Conservation (phyloP, 495 filamentous ascomycete genomes). For the Talaromyces wortmannii region DNA sequence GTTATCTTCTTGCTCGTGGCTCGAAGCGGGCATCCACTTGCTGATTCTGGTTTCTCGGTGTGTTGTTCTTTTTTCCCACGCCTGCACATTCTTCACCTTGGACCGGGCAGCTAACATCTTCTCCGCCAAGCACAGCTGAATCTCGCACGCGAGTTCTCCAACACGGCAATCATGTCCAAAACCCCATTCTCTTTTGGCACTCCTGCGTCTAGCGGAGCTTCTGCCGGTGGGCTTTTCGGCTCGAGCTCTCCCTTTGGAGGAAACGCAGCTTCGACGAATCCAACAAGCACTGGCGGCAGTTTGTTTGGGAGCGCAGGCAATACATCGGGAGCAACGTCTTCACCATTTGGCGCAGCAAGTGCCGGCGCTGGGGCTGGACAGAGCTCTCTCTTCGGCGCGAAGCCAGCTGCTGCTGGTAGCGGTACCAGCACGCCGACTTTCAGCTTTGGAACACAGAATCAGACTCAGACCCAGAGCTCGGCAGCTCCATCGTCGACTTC, state of each 20-base stretch:
- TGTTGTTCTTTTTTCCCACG: background rate
- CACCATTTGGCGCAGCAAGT: constrained; percentile 24
- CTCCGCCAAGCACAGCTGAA: too few relatives aligned
- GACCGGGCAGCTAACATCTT: background rate
- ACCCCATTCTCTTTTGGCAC: constrained; percentile 8
- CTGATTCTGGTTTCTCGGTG: background rate
- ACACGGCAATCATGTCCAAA: constrained; percentile 1
- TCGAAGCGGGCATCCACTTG: too few relatives aligned
- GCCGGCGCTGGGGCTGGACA: constrained; percentile 15
- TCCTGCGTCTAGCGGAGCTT: constrained; percentile 24
- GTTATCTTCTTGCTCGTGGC: too few relatives aligned
- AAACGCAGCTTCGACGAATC: constrained; percentile 21
- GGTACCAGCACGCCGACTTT: constrained; percentile 25
- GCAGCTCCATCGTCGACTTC: constrained; percentile 16
- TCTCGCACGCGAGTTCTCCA: background rate
- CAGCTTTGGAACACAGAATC: constrained; percentile 31
- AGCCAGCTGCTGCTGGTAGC: constrained; percentile 9
- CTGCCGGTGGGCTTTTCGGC: constrained; percentile 32
- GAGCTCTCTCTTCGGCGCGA: constrained; percentile 26
- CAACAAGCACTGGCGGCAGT: constrained; percentile 20
- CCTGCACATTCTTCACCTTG: too few relatives aligned
- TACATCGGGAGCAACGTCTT: constrained; percentile 24
- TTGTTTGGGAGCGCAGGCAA: constrained; percentile 42
- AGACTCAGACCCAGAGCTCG: constrained; percentile 11
- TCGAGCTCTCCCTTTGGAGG: constrained; percentile 25